Evolutionary conservation across 2,329 filamentous ascomycete genomes (phyloP), one percentile per base, ranked within the genome.

Genomic region (Fusarium algeriense): DNA sequence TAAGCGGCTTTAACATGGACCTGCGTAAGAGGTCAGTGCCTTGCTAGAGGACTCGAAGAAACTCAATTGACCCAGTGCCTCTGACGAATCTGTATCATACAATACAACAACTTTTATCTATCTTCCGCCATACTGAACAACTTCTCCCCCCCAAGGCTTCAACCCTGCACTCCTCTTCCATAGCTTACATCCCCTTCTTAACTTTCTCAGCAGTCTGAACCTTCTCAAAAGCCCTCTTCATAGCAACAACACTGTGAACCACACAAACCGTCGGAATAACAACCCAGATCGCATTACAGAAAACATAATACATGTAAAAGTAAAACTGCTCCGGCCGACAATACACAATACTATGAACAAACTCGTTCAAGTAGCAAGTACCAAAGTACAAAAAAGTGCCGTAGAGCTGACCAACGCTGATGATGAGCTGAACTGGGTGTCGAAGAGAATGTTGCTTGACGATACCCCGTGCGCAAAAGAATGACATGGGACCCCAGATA

Each of bases 221-320:
- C 69, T 68, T 71, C 1, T 66, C 76, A 64, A 82, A 80, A 0
- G 73, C 79, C 4, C 62, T 60, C 15, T 68, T 72, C 0, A 72
- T 77, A 41, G 73, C 75, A 28, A 40, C 60, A 2, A 77, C 71
- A 43, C 81, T 82, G 30, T 73, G 62, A 3, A 71, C 23, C 38
- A 84, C 64, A 43, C 83, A 64, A 8, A 67, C 73, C 5, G 73
- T 52, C 1, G 87, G 86, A 35, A 88, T 82, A 20, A 86, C 78
- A 41, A 89, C 83, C 87, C 87, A 89, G 65, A 87, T 83, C 0
- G 80, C 80, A 70, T 89, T 88, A 72, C 85, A 81, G 19, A 86
- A 75, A 19, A 89, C 75, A 63, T 84, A 88, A 71, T 88, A 88
- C 13, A 81, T 81, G 80, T 82, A 88, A 68, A 85, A 89, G 74